Base-by-base conservation (phyloP, 495 filamentous ascomycete genomes). In the Diplogelasinospora grovesii region DNA sequence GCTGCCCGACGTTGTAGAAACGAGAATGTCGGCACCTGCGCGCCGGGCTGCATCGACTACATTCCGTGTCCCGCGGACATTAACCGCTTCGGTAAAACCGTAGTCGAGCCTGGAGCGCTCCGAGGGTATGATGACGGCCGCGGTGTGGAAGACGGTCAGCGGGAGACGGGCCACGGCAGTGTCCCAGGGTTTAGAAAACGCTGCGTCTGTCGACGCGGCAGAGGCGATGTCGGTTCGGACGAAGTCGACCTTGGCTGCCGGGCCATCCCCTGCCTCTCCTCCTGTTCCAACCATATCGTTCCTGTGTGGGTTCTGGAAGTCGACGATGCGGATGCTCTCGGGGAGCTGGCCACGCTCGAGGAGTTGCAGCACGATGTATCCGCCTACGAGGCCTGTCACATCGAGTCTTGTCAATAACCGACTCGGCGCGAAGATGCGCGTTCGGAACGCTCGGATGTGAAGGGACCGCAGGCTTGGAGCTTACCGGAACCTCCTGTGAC, bases 1-100 rank as follows among this genome's bases (percentile, higher is more conserved):
- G 19, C 73, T 77, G 11, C 60, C 76, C 3, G 73, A 77, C 0
- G 75, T 77, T 2, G 78, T 82, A 43, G 74, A 77, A 23, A 81
- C 60, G 25, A 83, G 73, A 7, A 72, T 68, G 34, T 71, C 64
- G 13, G 71, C 73, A 3, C 69, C 72, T 21, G 56, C 57, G 24
- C 52, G 44, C 39, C 65, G 64, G 5, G 77, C 70, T 5, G 69
- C 70, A 8, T 67, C 61, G 8, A 84, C 54, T 18, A 81, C 68
- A 39, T 80, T 73, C 36, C 61, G 63, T 3, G 79, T 82, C 5
- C 79, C 79, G 14, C 63, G 62, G 22, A 82, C 68, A 49, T 84
- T 83, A 41, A 74, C 60, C 3, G 56, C 49, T 39, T 67, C 64
- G 26, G 59, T 60, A 35, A 69, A 61, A 18, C 40, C 49, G 31